Evolutionary conservation across 2,329 filamentous ascomycete genomes (phyloP).

Genomic region (Cladosporium oxysporum): DNA sequence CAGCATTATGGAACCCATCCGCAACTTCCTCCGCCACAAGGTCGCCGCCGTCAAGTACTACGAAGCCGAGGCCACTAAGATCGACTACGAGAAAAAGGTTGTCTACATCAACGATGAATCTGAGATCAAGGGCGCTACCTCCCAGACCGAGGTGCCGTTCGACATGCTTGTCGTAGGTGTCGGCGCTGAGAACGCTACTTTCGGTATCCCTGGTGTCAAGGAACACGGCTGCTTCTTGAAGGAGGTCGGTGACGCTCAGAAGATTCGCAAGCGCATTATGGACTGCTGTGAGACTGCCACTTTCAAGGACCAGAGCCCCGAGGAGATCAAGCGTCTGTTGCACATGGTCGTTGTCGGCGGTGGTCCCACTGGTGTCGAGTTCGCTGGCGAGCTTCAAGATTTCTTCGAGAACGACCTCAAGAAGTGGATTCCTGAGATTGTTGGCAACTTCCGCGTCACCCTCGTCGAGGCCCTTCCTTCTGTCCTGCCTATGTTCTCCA

Average conservation of each 20-base stretch:
- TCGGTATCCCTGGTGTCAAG: constrained; percentile 90
- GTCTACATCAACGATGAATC: constrained; percentile 90
- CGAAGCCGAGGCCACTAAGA: constrained; percentile 94
- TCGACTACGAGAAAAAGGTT: constrained; percentile 87
- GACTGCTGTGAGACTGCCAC: constrained; percentile 98
- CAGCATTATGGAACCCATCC: constrained; percentile 99
- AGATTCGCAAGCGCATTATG: constrained; percentile 98
- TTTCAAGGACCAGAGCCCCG: constrained; percentile 90
- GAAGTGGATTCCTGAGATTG: constrained; percentile 96
- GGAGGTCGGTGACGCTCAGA: constrained; percentile 94
- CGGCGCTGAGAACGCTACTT: constrained; percentile 96
- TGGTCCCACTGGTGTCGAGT: constrained; percentile 95
- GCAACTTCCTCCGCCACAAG: constrained; percentile 94
- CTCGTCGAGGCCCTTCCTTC: constrained; percentile 96
- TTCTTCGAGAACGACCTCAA: constrained; percentile 98
- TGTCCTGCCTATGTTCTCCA: constrained; percentile 94
- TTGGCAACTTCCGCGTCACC: constrained; percentile 93
- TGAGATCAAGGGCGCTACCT: constrained; percentile 81
- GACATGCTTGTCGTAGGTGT: constrained; percentile 98
- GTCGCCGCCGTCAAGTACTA: constrained; percentile 92
- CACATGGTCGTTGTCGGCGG: constrained; percentile 91
- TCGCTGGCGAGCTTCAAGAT: constrained; percentile 95
- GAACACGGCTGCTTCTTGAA: constrained; percentile 98
- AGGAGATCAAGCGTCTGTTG: constrained; percentile 89
- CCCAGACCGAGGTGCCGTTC: constrained; percentile 87